phyloP scores from a whole-genome alignment of 1,284 basidiomycete genomes.

The Lentinus polychrous region DNA sequence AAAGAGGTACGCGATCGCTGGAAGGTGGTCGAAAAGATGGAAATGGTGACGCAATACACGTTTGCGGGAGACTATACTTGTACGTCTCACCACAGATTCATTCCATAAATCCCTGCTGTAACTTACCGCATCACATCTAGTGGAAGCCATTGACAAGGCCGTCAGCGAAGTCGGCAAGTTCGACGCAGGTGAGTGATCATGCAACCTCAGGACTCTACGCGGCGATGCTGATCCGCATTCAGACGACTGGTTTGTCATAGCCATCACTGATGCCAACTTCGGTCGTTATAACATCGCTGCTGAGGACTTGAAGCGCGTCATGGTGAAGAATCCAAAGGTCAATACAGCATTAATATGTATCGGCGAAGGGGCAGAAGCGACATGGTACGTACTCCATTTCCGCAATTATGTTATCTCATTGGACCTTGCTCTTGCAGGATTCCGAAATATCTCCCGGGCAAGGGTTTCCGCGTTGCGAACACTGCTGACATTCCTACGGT shows the following conservation, averaged over 20 bases:
- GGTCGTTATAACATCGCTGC: slow-evolving; percentile 55
- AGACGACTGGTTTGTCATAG: slow-evolving; percentile 68
- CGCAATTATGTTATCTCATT: neutral
- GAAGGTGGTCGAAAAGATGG: slow-evolving; percentile 65
- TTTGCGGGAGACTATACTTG: slow-evolving; percentile 63
- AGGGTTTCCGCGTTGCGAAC: slow-evolving; percentile 30
- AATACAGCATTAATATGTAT: slow-evolving; percentile 62
- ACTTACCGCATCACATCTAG: slow-evolving; percentile 25
- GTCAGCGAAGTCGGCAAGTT: slow-evolving; percentile 52
- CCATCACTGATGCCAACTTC: slow-evolving; percentile 65
- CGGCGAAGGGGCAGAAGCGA: slow-evolving; percentile 57
- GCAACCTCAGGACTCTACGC: neutral
- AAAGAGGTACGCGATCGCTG: slow-evolving; percentile 48
- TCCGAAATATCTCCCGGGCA: slow-evolving; percentile 40
- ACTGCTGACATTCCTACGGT: slow-evolving; percentile 35
- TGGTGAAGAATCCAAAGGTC: slow-evolving; percentile 57
- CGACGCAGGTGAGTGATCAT: slow-evolving; percentile 42
- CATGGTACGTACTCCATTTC: slow-evolving; percentile 37
- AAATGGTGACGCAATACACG: slow-evolving; percentile 57
- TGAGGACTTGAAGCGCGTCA: slow-evolving; percentile 47
- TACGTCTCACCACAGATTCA: slow-evolving; percentile 18
- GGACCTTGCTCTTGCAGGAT: slow-evolving; percentile 33
- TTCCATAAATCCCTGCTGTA: neutral
- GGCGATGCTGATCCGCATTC: neutral
- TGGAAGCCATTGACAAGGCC: slow-evolving; percentile 58